Base-by-base conservation (phyloP, 257 asterid species). In the Petrea volubilis region DNA sequence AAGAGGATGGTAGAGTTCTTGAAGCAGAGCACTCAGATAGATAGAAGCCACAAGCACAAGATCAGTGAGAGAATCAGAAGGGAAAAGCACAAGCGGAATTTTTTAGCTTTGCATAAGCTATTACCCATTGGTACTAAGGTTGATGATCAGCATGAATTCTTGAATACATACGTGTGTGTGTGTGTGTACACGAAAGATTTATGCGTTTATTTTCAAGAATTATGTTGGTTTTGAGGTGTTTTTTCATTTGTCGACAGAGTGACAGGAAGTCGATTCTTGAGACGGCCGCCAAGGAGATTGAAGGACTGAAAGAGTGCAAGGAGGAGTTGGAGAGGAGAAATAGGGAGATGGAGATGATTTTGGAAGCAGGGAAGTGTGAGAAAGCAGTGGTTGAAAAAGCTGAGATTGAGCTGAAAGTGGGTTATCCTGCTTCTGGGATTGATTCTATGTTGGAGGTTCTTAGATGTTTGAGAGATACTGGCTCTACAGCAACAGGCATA, bases 51-150 rank as follows among this genome's bases (percentile, higher is more conserved):
- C 47, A 84, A 55, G 77, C 88, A 80, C 62, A 72, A 64, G 90
- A 80, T 86, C 15, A 69, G 28, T 50, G 90, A 84, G 77, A 80
- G 90, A 67, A 64, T 78, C 80, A 76, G 92, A 34, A 80, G 92
- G 33, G 82, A 65, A 70, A 82, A 78, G 57, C 90, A 78, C 70
- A 82, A 66, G 65, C 79, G 78, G 5, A 53, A 64, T 41, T 86
- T 71, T 46, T 12, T 25, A 0, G 67, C 73, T 46, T 74, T 86
- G 82, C 89, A 78, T 38, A 67, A 72, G 8, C 20, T 80, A 38
- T 74, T 86, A 73, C 90, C 90, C 1, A 34, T 14, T 28, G 88
- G 84, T 38, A 86, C 90, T 18, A 86, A 84, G 92, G 90, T 79
- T 12, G 7, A 21, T 40, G 0, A 58, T 14, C 13, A 5, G 33